phyloP scores from a whole-genome alignment of 768 basidiomycete genomes.

The Fomitopsis pulvina region DNA sequence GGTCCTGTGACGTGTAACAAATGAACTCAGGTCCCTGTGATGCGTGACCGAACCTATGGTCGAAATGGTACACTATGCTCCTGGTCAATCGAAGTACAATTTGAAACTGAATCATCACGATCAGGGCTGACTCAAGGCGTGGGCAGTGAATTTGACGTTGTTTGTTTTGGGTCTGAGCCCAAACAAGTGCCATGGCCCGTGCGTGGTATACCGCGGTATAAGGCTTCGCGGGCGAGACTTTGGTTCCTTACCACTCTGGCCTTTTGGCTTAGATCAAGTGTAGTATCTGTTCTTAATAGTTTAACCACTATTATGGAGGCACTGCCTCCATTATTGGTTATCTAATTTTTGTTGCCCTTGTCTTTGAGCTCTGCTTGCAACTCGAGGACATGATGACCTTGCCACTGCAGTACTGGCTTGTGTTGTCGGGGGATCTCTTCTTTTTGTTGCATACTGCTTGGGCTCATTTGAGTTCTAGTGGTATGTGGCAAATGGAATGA shows the following conservation, averaged over 20 bases:
- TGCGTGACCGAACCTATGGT: too few species aligned
- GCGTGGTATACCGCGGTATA: background rate
- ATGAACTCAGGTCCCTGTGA: too few species aligned
- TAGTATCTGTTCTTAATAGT: constrained; percentile 13
- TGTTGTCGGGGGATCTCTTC: constrained; percentile 25
- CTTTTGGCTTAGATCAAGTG: constrained; percentile 72
- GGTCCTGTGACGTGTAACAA: too few species aligned
- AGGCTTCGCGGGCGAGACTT: background rate
- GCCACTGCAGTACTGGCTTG: constrained; percentile 26
- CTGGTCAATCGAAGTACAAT: too few species aligned
- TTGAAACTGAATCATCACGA: too few species aligned
- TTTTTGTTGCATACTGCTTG: constrained; percentile 4
- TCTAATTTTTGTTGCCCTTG: constrained; percentile 28
- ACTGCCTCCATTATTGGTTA: constrained; percentile 12
- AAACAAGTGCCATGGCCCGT: constrained; percentile 6
- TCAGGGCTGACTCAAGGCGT: background rate
- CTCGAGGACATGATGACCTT: constrained; percentile 24
- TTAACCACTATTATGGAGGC: constrained; percentile 13
- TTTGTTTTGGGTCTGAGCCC: background rate
- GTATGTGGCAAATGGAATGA: background rate
- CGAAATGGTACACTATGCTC: too few species aligned
- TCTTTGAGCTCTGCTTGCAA: constrained; percentile 25
- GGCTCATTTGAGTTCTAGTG: constrained; percentile 1
- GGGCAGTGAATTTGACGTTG: background rate
- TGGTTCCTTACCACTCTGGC: constrained; percentile 41